Conservation (phyloP, 345 rosid genomes). For the Syzygium jambos region DNA sequence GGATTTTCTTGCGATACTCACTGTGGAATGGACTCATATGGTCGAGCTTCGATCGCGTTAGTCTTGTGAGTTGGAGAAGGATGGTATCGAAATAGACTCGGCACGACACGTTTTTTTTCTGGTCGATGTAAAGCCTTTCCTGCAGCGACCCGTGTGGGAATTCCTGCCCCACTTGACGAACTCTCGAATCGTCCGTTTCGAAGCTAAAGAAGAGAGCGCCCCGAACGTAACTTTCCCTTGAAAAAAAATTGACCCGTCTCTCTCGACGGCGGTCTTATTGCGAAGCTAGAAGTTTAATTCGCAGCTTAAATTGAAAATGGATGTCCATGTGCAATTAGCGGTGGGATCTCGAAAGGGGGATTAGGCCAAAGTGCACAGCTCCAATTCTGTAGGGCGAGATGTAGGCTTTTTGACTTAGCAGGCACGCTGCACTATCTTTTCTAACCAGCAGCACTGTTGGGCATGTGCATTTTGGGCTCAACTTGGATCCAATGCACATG, state of each 20-base stretch:
- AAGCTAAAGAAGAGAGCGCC: background rate
- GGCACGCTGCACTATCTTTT: background rate
- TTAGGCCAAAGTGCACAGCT: background rate
- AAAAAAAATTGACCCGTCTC: no score
- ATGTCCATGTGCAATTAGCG: background rate
- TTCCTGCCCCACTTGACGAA: background rate
- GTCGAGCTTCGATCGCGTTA: no score
- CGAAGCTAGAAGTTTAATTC: background rate
- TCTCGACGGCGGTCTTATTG: background rate
- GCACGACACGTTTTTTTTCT: background rate
- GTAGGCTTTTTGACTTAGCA: background rate
- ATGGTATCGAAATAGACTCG: background rate
- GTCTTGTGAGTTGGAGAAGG: background rate
- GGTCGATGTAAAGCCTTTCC: background rate
- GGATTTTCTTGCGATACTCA: background rate
- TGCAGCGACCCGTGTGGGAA: background rate
- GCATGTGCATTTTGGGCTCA: background rate
- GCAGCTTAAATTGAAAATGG: background rate
- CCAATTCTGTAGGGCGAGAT: background rate
- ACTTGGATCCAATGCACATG: background rate
- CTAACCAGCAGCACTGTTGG: background rate
- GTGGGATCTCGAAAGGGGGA: background rate
- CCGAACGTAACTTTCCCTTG: no score
- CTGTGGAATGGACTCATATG: background rate
- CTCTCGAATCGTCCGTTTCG: background rate